These are phyloP conservation scores for Dorcoceras hygrometricum DNA, from an alignment of 257 asterid genomes.

Conservation along the genomic window DNA sequence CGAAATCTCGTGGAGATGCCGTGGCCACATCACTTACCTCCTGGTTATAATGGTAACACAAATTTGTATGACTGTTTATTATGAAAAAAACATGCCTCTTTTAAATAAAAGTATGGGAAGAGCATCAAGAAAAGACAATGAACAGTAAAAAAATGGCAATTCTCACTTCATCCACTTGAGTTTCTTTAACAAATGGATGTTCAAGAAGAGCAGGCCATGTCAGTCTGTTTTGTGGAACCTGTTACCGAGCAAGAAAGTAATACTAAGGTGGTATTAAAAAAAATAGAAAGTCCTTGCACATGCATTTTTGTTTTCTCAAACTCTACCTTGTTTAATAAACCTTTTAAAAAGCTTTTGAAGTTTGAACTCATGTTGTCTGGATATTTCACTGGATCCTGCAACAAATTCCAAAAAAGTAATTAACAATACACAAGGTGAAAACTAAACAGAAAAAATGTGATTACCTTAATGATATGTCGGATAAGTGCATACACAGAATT, in stretches of 20 bases:
- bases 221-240: conserved; percentile 91
- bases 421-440: conserved; percentile 17
- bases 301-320: conserved; percentile 20
- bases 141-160: conserved; percentile 18
- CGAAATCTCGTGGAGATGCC: conserved; percentile 47
- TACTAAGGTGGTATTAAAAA: conserved; percentile 30
- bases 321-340: conserved; percentile 87
- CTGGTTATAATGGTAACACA: conserved; percentile 37
- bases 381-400: conserved; percentile 96
- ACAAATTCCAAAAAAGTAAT: conserved; percentile 18
- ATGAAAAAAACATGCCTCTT: conserved; percentile 13
- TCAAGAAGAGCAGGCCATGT: conserved; percentile 98
- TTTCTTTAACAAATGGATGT: conserved; percentile 86
- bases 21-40: conserved; percentile 34
- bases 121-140: background rate
- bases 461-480: conserved; percentile 92
- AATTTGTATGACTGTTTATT: conserved; percentile 15
- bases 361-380: conserved; percentile 88
- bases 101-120: conserved; percentile 19
- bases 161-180: conserved; percentile 50
- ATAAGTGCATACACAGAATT: conserved; percentile 97
- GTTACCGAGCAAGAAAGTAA: conserved; percentile 27
- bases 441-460: conserved; percentile 17
- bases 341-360: conserved; percentile 83
- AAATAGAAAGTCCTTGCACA: conserved; percentile 8